A percentile compares a stretch with the other conserved stretches of the same genome.
Conservation (phyloP, 805 yeast species). For the Alloascoidea africana region DNA sequence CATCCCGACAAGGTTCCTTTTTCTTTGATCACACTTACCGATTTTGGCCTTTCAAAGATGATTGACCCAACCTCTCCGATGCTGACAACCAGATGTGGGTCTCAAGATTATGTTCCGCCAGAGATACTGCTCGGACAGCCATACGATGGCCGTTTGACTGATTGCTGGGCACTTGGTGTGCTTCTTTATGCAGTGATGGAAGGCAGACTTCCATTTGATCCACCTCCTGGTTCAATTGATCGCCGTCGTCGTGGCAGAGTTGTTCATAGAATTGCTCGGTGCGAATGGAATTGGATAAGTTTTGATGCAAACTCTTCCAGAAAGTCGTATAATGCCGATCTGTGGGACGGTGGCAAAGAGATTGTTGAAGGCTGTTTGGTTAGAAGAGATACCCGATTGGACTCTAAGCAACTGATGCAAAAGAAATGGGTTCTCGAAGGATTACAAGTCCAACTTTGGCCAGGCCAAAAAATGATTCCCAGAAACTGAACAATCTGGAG, state of each 20-base stretch:
- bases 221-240: constrained; percentile 32
- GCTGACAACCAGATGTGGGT: constrained; percentile 83
- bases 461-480: neutral
- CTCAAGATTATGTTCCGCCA: constrained; percentile 93
- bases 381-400: constrained; percentile 29
- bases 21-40: constrained; percentile 51
- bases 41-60: constrained; percentile 75
- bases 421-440: constrained; percentile 22
- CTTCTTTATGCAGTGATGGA: constrained; percentile 75
- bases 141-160: constrained; percentile 84
- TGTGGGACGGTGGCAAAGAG: constrained; percentile 31
- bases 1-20: constrained; percentile 9
- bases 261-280: constrained; percentile 82
- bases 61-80: constrained; percentile 45
- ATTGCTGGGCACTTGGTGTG: constrained; percentile 93
- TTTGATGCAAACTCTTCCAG: constrained; percentile 16
- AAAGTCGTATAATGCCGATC: constrained; percentile 11
- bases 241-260: constrained; percentile 34
- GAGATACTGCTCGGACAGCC: constrained; percentile 82
- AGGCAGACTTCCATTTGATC: constrained; percentile 83
- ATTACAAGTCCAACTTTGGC: constrained; percentile 2
- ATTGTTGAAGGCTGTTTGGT: constrained; percentile 35
- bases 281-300: constrained; percentile 78
- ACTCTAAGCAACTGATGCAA: constrained; percentile 18
- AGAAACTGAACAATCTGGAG: no score